A percentile compares a stretch with the other conserved stretches of the same genome.
These are phyloP conservation scores for Domatiomyces catenatus DNA, from an alignment of 2,329 filamentous ascomycete species.

Conservation along the genomic window DNA sequence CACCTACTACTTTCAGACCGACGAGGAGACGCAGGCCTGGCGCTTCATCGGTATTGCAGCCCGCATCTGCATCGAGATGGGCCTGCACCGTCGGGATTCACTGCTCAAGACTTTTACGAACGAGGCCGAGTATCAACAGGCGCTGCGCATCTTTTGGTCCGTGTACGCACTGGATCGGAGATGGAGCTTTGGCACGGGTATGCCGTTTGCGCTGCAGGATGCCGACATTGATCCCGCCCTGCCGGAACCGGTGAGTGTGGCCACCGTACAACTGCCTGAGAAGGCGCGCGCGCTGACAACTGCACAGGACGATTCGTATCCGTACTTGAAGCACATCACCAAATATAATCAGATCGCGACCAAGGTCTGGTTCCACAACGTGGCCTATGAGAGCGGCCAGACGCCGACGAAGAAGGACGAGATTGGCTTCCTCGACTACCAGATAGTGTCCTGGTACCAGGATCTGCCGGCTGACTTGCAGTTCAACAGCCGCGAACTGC, in stretches of 20 bases:
- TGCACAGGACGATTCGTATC: conserved; percentile 31
- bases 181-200: conserved; percentile 79
- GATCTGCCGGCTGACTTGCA: conserved; percentile 49
- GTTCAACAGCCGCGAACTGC: conserved; percentile 36
- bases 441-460: conserved; percentile 77
- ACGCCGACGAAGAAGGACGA: conserved; percentile 53
- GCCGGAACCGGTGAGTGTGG: conserved; percentile 60
- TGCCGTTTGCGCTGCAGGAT: conserved; percentile 75
- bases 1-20: conserved; percentile 69
- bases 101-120: conserved; percentile 52
- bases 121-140: conserved; percentile 51
- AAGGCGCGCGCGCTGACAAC: conserved; percentile 1
- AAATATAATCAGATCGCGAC: conserved; percentile 68
- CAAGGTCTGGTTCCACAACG: conserved; percentile 71
- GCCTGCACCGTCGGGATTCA: conserved; percentile 65
- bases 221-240: conserved; percentile 68
- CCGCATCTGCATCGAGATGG: conserved; percentile 63
- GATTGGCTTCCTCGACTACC: conserved; percentile 65
- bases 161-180: conserved; percentile 72
- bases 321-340: conserved; percentile 73
- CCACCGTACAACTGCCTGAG: not conserved
- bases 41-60: conserved; percentile 70
- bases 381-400: conserved; percentile 50
- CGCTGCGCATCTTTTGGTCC: conserved; percentile 67
- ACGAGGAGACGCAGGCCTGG: conserved; percentile 77